These are phyloP conservation scores for Solanum rostratum DNA, from an alignment of 257 asterid species.

Conservation along the genomic window DNA sequence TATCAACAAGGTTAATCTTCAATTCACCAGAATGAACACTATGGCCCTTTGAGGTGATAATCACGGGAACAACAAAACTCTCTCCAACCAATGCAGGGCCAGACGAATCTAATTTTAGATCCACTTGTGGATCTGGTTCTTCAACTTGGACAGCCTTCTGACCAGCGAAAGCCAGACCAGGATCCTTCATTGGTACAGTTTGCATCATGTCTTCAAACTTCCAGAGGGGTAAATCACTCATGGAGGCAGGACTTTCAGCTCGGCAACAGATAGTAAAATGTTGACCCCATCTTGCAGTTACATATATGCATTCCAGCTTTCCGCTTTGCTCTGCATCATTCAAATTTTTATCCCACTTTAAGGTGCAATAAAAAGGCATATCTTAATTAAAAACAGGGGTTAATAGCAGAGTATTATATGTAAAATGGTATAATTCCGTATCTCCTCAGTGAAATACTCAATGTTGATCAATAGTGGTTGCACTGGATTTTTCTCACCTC, in stretches of 20 bases:
- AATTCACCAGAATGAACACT: slow-evolving; percentile 82
- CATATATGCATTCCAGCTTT: slow-evolving; percentile 89
- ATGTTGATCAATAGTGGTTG: not conserved
- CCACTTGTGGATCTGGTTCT: slow-evolving; percentile 98
- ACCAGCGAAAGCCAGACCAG: slow-evolving; percentile 83
- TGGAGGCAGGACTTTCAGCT: slow-evolving; percentile 96
- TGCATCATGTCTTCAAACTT: slow-evolving; percentile 78
- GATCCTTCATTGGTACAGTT: slow-evolving; percentile 79
- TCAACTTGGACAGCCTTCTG: slow-evolving; percentile 95
- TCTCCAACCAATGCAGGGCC: slow-evolving; percentile 98
- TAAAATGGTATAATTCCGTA: not conserved
- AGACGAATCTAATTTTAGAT: slow-evolving; percentile 56
- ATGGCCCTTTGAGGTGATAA: slow-evolving; percentile 78
- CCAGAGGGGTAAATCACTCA: slow-evolving; percentile 92
- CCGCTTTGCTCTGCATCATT: slow-evolving; percentile 88
- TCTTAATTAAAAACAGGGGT: not conserved
- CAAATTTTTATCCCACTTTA: slow-evolving; percentile 10
- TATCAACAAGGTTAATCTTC: slow-evolving; percentile 93
- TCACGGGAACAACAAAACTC: slow-evolving; percentile 72
- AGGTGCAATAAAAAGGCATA: not conserved
- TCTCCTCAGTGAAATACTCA: not conserved
- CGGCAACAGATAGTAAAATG: slow-evolving; percentile 84
- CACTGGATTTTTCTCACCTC: not conserved
- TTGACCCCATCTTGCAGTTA: slow-evolving; percentile 82
- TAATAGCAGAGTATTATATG: not conserved